Evolutionary conservation across 345 rosid genomes (phyloP), one percentile per base, ranked within the genome.

Genomic region (Citrus glauca): DNA sequence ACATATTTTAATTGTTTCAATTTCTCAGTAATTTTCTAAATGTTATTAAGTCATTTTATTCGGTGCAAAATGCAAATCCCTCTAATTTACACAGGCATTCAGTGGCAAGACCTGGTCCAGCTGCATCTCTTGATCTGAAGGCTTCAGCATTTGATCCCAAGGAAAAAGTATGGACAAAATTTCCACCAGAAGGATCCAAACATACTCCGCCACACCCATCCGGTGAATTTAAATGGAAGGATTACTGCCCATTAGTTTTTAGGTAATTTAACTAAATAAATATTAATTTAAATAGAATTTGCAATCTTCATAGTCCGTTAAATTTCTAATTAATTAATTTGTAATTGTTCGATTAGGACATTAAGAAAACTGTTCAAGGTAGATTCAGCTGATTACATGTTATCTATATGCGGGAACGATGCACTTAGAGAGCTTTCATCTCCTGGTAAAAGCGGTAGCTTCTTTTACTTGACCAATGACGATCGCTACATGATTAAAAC

Each of bases 381-480:
- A 27, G 98, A 95, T 71, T 89, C 98, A 40, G 98, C 98, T 22
- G 98, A 95, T 84, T 95, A 95, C 83, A 95, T 95, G 98, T 7
- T 93, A 68, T 95, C 98, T 0, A 91, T 95, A 8, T 95, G 98
- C 71, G 98, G 98, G 66, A 86, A 95, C 48, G 92, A 95, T 75
- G 98, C 98, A 8, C 98, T 95, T 27, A 84, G 98, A 22, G 98
- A 95, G 78, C 94, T 93, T 64, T 95, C 98, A 7, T 95, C 98
- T 40, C 98, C 98, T 53, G 98, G 98, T 62, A 95, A 95, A 90
- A 95, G 98, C 78, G 98, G 98, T 45, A 95, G 98, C 82, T 95
- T 95, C 70, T 95, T 95, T 68, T 95, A 95, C 82, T 82, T 95
- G 83, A 95, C 98, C 16, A 84, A 91, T 38, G 98, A 95, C 65